These are phyloP conservation scores for Penicillium olsonii DNA, from an alignment of 2,329 filamentous ascomycete genomes.

Conservation along the genomic window DNA sequence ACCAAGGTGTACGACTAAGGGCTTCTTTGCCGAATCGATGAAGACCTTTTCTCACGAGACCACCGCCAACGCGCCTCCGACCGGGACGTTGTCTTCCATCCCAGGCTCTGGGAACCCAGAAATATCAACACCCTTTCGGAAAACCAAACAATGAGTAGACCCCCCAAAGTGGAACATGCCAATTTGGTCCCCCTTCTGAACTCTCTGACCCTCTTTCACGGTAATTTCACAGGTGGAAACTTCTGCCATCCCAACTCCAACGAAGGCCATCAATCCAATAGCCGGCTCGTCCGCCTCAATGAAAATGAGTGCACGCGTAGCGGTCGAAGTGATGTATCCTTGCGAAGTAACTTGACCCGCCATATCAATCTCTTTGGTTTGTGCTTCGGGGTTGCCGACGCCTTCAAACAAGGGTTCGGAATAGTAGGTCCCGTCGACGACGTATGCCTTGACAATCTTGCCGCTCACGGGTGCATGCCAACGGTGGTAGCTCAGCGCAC, in stretches of 20 bases:
- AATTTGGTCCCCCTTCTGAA: constrained; percentile 70
- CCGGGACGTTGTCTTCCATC: constrained; percentile 27
- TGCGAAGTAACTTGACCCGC: constrained; percentile 49
- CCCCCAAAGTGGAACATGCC: constrained; percentile 85
- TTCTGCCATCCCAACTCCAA: constrained; percentile 76
- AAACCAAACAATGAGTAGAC: constrained; percentile 68
- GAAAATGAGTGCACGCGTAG: constrained; percentile 69
- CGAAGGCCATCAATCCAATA: constrained; percentile 69
- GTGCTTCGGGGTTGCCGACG: constrained; percentile 34
- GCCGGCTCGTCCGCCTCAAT: constrained; percentile 67
- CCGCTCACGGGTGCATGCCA: constrained; percentile 72
- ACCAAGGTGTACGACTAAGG: no score
- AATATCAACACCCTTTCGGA: constrained; percentile 43
- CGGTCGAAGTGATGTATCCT: constrained; percentile 67
- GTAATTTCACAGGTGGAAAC: constrained; percentile 73
- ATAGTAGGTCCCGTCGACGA: constrained; percentile 68
- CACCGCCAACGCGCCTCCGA: constrained; percentile 27
- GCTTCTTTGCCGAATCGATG: no score
- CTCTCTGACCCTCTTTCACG: constrained; percentile 63
- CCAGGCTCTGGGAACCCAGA: constrained; percentile 30
- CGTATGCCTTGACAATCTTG: constrained; percentile 58
- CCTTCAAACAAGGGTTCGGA: constrained; percentile 60
- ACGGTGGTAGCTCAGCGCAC: constrained; percentile 67
- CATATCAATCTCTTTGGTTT: constrained; percentile 29
- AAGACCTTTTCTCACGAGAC: constrained; percentile 10